Base-by-base conservation (phyloP, 495 filamentous ascomycete genomes). In the Penicillium verhagenii region DNA sequence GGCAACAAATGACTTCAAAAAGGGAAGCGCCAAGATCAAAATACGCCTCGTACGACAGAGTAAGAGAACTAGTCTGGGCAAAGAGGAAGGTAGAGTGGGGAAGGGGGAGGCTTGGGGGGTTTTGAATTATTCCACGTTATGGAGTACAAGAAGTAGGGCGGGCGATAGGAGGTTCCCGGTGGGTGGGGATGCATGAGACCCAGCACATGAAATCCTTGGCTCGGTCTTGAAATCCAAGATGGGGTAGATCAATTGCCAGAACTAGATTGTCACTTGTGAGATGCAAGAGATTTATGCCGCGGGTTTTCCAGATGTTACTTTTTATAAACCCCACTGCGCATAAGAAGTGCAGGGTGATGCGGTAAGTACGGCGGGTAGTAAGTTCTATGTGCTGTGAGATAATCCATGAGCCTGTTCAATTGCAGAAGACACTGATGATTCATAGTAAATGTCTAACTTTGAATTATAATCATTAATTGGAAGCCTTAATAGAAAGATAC, bases 101-200 rank as follows among this genome's bases (percentile, higher is more conserved):
- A n/a, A 18, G 24, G 46, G 58, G 46, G 51, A n/a, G 23, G 24
- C 20, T 24, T 35, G 49, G 58, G 58, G n/a, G 53, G 43, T 61
- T 57, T 47, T 56, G 58, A 61, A 52, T 47, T 47, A 53, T 47
- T 51, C 19, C 25, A n/a, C n/a, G n/a, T n/a, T n/a, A n/a, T n/a
- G n/a, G n/a, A n/a, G n/a, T n/a, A n/a, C n/a, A 20, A 42, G 39
- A 38, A 19, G 28, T 56, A 56, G 19, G 45, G 58, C 50, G 49
- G 53, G 31, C 23, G 53, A 51, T 57, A 61, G 54, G 44, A 51
- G 47, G 31, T 49, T 57, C 19, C 54, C 54, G 40, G 52, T 45
- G 46, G 6, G 50, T 28, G 40, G 53, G 13, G 23, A 45, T 26
- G 42, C 42, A 45, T 45, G 42, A 45, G 42, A 45, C 42, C 21